These are phyloP conservation scores for Alloteropsis semialata DNA, from an alignment of 176 grass and related monocot species.

Conservation along the genomic window DNA sequence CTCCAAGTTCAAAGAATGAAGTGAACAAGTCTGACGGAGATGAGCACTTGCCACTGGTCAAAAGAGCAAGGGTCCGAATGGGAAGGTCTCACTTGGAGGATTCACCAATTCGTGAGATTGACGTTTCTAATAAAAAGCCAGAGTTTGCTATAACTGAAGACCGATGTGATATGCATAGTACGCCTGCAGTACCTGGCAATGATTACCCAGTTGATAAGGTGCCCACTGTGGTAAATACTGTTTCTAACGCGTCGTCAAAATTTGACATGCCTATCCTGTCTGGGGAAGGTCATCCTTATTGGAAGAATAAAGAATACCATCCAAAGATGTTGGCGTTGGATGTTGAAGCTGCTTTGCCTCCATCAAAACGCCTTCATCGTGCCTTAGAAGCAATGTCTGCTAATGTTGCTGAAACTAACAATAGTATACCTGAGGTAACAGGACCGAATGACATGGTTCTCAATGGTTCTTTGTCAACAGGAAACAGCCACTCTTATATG, in stretches of 20 bases:
- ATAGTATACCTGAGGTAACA: conserved; percentile 37
- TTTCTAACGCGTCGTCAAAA: conserved; percentile 24
- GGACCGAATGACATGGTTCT: conserved; percentile 25
- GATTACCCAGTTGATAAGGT: conserved; percentile 14
- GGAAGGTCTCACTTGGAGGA: conserved; percentile 57
- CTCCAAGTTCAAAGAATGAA: conserved; percentile 66
- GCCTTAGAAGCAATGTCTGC: conserved; percentile 98
- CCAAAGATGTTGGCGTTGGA: conserved; percentile 57
- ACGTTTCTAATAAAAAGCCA: conserved; percentile 28
- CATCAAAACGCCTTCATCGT: conserved; percentile 98
- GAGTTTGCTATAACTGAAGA: conserved; percentile 14
- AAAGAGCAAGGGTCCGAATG: conserved; percentile 97
- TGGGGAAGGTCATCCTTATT: conserved; percentile 39
- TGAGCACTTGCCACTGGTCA: conserved; percentile 94
- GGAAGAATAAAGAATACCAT: conserved; percentile 61
- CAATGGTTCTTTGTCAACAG: conserved; percentile 36
- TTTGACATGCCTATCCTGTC: conserved; percentile 28
- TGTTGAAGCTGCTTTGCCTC: conserved; percentile 98
- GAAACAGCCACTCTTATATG: conserved; percentile 20
- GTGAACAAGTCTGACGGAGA: conserved; percentile 79
- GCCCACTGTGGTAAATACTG: conserved; percentile 18
- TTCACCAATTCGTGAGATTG: conserved; percentile 26
- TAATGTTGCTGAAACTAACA: conserved; percentile 70
- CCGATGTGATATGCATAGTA: conserved; percentile 22
- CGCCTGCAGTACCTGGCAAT: conserved; percentile 1